These are phyloP conservation scores for Nepenthes gracilis DNA, from an alignment of 148 eudicot species.

Conservation along the genomic window DNA sequence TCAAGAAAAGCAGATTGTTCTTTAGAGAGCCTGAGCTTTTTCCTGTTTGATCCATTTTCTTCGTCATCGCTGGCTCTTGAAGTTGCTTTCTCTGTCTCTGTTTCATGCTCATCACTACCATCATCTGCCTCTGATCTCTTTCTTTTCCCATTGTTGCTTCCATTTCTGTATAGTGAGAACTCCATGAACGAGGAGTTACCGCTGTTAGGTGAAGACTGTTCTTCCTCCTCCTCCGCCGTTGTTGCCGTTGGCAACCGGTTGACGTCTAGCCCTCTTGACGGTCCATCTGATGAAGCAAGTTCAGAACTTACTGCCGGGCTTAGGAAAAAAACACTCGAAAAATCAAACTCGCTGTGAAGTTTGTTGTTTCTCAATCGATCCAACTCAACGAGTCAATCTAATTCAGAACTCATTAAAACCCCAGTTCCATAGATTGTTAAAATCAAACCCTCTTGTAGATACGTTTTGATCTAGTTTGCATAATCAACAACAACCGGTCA, in stretches of 20 bases:
- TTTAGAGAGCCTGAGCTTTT: neutral
- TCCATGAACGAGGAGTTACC: neutral
- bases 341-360: neutral
- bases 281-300: neutral
- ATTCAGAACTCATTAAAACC: neutral
- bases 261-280: neutral
- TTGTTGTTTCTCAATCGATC: neutral
- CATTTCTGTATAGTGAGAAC: neutral
- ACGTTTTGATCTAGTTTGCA: neutral
- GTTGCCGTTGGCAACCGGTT: neutral
- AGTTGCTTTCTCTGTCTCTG: neutral
- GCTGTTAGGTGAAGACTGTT: neutral
- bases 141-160: neutral
- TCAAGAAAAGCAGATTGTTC: slow-evolving; percentile 1
- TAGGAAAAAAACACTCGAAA: neutral
- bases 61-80: slow-evolving; percentile 1
- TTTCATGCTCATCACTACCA: neutral
- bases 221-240: neutral
- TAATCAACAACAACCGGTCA: neutral
- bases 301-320: neutral
- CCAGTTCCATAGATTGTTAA: too few species aligned
- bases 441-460: neutral
- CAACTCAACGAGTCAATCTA: neutral
- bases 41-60: neutral
- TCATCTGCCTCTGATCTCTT: neutral